Percentiles rank a stretch among this genome's conserved stretches.
Evolutionary conservation across 108 stramenopile species (phyloP).

Genomic region (Aurantiochytrium sp.): DNA sequence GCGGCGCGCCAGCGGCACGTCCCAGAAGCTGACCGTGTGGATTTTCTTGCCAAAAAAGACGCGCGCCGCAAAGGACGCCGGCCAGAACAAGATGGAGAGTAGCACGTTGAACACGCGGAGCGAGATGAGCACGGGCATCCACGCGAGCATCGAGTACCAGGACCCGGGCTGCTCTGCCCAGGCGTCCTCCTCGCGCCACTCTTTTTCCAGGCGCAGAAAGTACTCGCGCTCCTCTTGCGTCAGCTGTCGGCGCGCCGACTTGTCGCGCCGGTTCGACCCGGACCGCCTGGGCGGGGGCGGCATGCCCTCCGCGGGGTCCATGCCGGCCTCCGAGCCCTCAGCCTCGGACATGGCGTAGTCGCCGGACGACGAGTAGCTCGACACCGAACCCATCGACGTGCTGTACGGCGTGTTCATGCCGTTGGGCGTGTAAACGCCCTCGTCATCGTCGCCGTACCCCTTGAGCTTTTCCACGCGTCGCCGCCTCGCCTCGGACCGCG

Average conservation of each 20-base stretch:
- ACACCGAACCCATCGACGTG: neutral
- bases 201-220: neutral
- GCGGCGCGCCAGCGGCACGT: neutral
- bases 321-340: neutral
- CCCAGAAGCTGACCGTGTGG: neutral
- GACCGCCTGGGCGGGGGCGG: neutral
- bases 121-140: neutral
- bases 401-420: constrained; percentile 14
- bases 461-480: neutral
- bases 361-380: neutral
- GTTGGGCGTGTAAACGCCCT: neutral
- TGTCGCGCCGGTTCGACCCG: neutral
- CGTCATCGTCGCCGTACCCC: neutral
- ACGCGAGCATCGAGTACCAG: neutral
- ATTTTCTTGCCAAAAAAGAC: constrained; percentile 13
- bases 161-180: neutral
- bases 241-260: neutral
- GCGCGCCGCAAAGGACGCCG: neutral
- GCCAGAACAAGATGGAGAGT: neutral
- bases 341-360: neutral
- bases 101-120: neutral
- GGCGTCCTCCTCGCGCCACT: constrained; percentile 11
- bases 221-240: constrained; percentile 17
- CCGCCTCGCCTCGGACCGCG: neutral
- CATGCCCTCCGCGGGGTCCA: neutral